phyloP scores from a whole-genome alignment of 805 yeast species.

The Yarrowia sp. region DNA sequence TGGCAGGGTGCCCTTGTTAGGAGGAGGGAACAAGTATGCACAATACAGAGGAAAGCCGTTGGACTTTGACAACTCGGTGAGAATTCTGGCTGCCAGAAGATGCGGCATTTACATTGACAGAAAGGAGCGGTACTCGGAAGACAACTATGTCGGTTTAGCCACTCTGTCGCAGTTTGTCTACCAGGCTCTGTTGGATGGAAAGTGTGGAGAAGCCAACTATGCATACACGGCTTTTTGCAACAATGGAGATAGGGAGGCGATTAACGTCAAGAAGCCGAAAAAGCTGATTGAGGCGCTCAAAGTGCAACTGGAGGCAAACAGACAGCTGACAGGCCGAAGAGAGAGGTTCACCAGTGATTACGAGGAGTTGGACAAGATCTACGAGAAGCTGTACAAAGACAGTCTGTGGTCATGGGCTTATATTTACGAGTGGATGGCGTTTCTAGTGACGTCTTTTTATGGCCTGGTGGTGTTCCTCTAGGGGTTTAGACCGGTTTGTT shows the following conservation, averaged over 20 bases:
- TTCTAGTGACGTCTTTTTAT: neutral
- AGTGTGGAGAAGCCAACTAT: constrained; percentile 23
- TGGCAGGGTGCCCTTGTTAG: constrained; percentile 1
- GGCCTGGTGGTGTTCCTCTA: neutral
- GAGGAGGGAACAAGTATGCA: constrained; percentile 1
- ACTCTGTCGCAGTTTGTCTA: constrained; percentile 3
- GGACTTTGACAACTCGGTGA: neutral
- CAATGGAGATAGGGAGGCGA: neutral
- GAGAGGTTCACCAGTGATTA: neutral
- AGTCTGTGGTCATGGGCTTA: constrained; percentile 16
- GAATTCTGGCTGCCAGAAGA: neutral
- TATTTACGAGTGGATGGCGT: constrained; percentile 16
- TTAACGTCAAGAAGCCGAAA: constrained; percentile 5
- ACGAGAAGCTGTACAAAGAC: neutral
- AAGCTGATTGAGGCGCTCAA: constrained; percentile 1
- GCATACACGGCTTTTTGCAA: constrained; percentile 2
- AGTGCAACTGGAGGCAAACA: constrained; percentile 2
- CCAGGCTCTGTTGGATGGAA: neutral
- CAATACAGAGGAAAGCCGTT: neutral
- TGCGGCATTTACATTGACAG: neutral
- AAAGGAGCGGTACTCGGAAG: neutral
- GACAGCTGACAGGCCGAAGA: neutral
- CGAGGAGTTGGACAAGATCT: constrained; percentile 4
- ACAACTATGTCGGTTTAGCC: neutral
- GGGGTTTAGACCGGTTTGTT: too few species aligned